Conservation (phyloP, 192 early-diverging fungal genomes). For the Podila minutissima region DNA sequence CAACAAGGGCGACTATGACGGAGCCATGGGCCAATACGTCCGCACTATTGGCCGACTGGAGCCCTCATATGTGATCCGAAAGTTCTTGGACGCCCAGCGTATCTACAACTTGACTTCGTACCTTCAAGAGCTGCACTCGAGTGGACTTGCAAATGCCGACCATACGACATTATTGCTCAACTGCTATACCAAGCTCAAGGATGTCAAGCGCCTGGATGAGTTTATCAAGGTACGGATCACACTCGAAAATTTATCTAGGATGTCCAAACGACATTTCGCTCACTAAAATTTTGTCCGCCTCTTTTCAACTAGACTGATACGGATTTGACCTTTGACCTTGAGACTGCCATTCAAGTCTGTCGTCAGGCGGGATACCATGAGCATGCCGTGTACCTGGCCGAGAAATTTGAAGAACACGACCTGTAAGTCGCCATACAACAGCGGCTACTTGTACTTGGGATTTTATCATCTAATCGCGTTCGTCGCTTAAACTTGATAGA, state of each 20-base stretch:
- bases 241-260: background rate
- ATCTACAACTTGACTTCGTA: constrained; percentile 91
- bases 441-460: background rate
- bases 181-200: constrained; percentile 97
- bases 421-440: constrained; percentile 54
- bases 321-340: constrained; percentile 90
- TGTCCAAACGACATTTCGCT: background rate
- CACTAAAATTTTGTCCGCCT: background rate
- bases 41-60: constrained; percentile 93
- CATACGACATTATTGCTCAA: constrained; percentile 97
- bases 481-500: constrained; percentile 31
- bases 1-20: constrained; percentile 86
- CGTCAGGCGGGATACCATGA: constrained; percentile 89
- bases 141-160: constrained; percentile 88
- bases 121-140: constrained; percentile 89
- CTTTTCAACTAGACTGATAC: constrained; percentile 65
- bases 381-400: constrained; percentile 92
- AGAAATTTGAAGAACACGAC: constrained; percentile 83
- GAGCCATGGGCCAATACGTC: constrained; percentile 92
- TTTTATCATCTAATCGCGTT: background rate
- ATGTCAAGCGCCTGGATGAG: constrained; percentile 83
- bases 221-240: constrained; percentile 78
- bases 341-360: constrained; percentile 94
- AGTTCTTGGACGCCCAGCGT: constrained; percentile 95
- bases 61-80: constrained; percentile 96